Percentiles rank a stretch among this genome's conserved stretches.
These are phyloP conservation scores for Paraphoma sp. DNA, from an alignment of 2,329 filamentous ascomycete species.

Conservation along the genomic window DNA sequence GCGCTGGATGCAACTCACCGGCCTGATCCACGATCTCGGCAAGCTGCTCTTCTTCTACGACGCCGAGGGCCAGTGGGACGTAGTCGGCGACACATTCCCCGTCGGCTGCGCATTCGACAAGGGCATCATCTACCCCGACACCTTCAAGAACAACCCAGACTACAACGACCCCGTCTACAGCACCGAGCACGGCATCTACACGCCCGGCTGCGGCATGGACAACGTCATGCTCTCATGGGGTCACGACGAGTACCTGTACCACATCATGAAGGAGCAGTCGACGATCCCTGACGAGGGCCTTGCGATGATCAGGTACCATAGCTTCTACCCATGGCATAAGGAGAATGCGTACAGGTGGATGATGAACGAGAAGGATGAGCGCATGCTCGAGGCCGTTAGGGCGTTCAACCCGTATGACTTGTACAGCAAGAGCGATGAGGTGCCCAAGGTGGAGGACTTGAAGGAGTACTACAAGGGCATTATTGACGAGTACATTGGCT, in stretches of 20 bases:
- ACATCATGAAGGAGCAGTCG: constrained; percentile 83
- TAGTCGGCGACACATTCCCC: constrained; percentile 86
- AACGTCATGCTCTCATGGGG: constrained; percentile 92
- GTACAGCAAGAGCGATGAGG: constrained; percentile 88
- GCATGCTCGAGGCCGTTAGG: constrained; percentile 80
- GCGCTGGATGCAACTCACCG: constrained; percentile 80
- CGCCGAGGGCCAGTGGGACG: constrained; percentile 90
- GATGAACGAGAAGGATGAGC: constrained; percentile 82
- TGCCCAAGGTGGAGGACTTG: constrained; percentile 76
- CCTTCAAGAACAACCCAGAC: constrained; percentile 81
- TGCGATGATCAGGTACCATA: constrained; percentile 93
- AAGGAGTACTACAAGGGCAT: constrained; percentile 80
- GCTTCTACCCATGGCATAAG: constrained; percentile 90
- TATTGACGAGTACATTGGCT: constrained; percentile 75
- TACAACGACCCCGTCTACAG: constrained; percentile 72
- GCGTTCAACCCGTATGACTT: constrained; percentile 92
- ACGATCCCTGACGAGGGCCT: constrained; percentile 80
- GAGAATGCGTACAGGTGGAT: constrained; percentile 80
- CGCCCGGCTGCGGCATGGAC: constrained; percentile 78
- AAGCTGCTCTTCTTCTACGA: constrained; percentile 83
- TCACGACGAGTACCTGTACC: constrained; percentile 87
- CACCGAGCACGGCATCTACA: constrained; percentile 81
- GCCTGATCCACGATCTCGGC: constrained; percentile 79
- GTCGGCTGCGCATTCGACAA: constrained; percentile 78
- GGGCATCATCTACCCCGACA: constrained; percentile 80